A percentile compares a stretch with the other conserved stretches of the same genome.
phyloP scores from a whole-genome alignment of 2,329 filamentous ascomycete genomes.

The Colletotrichum cereale region DNA sequence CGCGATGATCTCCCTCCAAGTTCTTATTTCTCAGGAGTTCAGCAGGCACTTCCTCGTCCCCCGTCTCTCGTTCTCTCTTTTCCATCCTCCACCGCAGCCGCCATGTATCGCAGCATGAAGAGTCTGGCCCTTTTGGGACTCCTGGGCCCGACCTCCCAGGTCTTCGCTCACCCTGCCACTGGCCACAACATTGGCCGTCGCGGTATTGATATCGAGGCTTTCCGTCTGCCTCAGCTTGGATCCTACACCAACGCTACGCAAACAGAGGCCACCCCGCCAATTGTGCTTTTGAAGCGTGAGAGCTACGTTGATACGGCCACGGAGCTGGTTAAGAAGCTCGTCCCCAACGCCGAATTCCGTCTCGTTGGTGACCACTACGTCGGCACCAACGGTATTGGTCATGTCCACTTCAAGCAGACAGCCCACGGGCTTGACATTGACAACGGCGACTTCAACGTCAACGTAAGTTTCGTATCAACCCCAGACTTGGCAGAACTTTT shows the following conservation, averaged over 20 bases:
- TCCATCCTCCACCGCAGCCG: neutral
- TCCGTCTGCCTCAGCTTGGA: conserved; percentile 48
- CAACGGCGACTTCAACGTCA: conserved; percentile 67
- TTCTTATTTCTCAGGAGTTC: conserved; percentile 3
- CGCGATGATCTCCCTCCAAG: neutral
- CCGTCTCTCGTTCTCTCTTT: conserved; percentile 14
- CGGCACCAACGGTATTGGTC: conserved; percentile 62
- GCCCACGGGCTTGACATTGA: conserved; percentile 65
- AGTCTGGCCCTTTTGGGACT: conserved; percentile 51
- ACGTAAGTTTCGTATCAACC: conserved; percentile 54
- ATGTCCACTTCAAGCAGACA: conserved; percentile 68
- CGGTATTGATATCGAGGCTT: conserved; percentile 50
- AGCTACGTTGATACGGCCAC: conserved; percentile 55
- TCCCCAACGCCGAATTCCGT: conserved; percentile 56
- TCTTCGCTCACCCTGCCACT: conserved; percentile 50
- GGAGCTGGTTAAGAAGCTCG: conserved; percentile 51
- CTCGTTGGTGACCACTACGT: conserved; percentile 61
- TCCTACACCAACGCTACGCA: conserved; percentile 49
- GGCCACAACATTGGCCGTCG: conserved; percentile 45
- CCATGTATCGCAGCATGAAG: conserved; percentile 47
- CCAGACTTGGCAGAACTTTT: neutral
- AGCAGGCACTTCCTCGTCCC: conserved; percentile 24
- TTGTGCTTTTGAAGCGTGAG: conserved; percentile 48
- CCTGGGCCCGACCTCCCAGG: conserved; percentile 48
- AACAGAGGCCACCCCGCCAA: conserved; percentile 43